These are phyloP conservation scores for Suillus luteus DNA, from an alignment of 768 basidiomycete species.

Conservation along the genomic window DNA sequence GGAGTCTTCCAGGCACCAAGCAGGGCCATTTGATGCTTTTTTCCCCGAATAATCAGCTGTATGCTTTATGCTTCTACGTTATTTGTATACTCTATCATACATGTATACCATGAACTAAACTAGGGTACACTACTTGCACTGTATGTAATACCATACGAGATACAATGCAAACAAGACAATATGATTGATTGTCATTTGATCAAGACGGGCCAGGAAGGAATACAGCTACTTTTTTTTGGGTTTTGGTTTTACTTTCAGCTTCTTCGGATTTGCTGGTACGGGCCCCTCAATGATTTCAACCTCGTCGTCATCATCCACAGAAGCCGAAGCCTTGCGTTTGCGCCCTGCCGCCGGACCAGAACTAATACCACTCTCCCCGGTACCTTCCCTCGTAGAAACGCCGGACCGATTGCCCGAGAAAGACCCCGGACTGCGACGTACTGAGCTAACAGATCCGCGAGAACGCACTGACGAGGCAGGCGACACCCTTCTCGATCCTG, in stretches of 20 bases:
- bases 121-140: conserved; percentile 7
- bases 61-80: neutral
- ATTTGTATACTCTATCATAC: conserved; percentile 9
- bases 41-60: conserved; percentile 33
- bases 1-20: neutral
- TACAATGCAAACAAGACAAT: conserved; percentile 3
- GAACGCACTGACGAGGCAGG: conserved; percentile 55
- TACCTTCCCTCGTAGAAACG: conserved; percentile 50
- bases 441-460: conserved; percentile 33
- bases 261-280: conserved; percentile 37
- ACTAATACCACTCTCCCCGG: conserved; percentile 4
- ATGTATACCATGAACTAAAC: conserved; percentile 2
- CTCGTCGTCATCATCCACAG: conserved; percentile 51
- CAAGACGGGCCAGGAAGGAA: neutral
- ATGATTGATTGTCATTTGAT: neutral
- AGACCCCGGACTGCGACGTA: conserved; percentile 53
- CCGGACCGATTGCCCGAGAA: conserved; percentile 42
- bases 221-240: conserved; percentile 42
- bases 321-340: conserved; percentile 56
- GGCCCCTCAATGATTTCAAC: conserved; percentile 55
- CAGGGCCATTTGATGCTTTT: conserved; percentile 48
- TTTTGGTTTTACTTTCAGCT: conserved; percentile 37
- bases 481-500: conserved; percentile 41
- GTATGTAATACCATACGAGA: conserved; percentile 10
- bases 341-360: conserved; percentile 7